phyloP scores from a whole-genome alignment of 441 rosid genomes.

The Adansonia grandidieri region DNA sequence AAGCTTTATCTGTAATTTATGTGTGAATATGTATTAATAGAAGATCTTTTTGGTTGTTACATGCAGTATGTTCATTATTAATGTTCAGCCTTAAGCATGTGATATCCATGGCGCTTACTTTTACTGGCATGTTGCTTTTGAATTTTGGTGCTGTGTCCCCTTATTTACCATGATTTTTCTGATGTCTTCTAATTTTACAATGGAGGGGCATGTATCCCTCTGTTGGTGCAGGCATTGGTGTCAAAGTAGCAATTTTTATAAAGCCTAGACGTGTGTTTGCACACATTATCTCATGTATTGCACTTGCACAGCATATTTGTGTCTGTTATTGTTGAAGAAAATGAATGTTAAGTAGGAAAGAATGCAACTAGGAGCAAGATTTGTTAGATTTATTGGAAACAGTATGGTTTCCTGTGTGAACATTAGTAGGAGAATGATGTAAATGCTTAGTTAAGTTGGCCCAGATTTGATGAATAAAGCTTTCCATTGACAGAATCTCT shows the following conservation, averaged over 20 bases:
- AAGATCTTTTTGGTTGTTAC: background rate
- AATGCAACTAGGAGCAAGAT: background rate
- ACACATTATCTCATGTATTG: background rate
- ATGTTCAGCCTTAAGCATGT: constrained; percentile 5
- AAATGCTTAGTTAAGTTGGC: background rate
- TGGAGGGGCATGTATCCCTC: background rate
- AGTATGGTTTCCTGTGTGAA: background rate
- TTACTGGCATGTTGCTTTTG: background rate
- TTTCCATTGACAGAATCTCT: background rate
- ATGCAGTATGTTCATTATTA: background rate
- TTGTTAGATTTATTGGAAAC: background rate
- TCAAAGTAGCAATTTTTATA: background rate
- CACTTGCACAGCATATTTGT: constrained; percentile 3
- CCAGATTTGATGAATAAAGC: background rate
- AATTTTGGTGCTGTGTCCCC: background rate
- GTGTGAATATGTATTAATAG: background rate
- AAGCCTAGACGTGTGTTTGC: background rate
- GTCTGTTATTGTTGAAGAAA: constrained; percentile 8
- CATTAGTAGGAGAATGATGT: background rate
- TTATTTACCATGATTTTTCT: constrained; percentile 7
- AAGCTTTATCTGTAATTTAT: background rate
- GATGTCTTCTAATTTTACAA: background rate
- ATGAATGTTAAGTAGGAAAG: background rate
- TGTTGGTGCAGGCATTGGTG: background rate
- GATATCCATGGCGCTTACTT: background rate